Base-by-base conservation (phyloP, 2,329 filamentous ascomycete genomes). In the Triangularia setosa region DNA sequence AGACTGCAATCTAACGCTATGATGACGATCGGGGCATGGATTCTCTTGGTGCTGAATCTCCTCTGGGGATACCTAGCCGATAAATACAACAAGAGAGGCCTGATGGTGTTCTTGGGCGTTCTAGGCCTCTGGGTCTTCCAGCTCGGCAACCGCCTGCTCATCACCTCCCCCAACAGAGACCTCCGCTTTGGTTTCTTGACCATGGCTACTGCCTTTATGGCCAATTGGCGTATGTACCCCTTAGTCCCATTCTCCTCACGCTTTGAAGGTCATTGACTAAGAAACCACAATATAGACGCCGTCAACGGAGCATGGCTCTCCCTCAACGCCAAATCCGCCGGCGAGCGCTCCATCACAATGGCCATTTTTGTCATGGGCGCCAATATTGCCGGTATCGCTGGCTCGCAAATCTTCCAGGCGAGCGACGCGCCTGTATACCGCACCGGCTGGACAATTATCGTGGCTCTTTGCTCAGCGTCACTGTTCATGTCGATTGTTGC, bases 11-110 rank as follows among this genome's bases (percentile, higher is more conserved):
- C 74, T 16, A 76, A 76, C 53, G 75, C 74, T 25, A 73, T 79
- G 66, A 69, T 73, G 1, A 75, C 76, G 0, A 74, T 79, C 21
- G 76, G 77, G 5, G 66, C 69, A 0, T 78, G 76, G 76, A 66
- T 73, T 6, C 55, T 77, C 18, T 63, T 78, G 1, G 24, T 76
- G 0, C 68, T 70, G 21, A 78, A 75, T 53, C 23, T 78, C 1
- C 27, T 68, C 9, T 76, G 73, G 73, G 76, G 76, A 5, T 69
- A 64, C 48, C 40, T 70, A 58, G 69, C 70, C 61, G 72, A 75
- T 58, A 70, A 66, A 18, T 65, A 68, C 25, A 58, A 63, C 14
- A 63, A 62, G 24, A 63, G 74, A 16, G 73, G 74, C 0, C 68
- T 68, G 3, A 63, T 74, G 65, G 72, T 75, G 5, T 67, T 72